phyloP scores from a whole-genome alignment of 345 rosid genomes.

The Syzygium grande region DNA sequence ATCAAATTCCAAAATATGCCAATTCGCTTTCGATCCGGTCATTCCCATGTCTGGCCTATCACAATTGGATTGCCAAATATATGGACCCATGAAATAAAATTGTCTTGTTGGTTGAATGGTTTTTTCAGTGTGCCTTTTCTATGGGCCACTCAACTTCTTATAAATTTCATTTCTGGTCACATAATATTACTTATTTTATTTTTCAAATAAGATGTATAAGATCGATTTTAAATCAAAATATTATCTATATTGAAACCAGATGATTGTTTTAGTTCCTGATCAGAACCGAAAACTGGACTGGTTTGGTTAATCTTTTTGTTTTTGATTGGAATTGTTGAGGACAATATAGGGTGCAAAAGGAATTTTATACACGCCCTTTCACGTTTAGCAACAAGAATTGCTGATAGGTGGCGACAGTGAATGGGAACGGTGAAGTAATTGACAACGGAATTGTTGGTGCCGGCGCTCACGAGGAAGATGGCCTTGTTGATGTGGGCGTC shows the following conservation, averaged over 20 bases:
- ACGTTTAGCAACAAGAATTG: conserved; percentile 39
- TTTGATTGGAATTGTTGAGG: not conserved
- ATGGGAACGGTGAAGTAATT: conserved; percentile 49
- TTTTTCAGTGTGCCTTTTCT: no score
- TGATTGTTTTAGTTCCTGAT: no score
- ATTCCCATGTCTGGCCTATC: not conserved
- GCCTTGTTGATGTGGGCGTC: conserved; percentile 25
- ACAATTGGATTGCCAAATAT: no score
- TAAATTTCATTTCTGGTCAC: not conserved
- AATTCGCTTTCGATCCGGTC: not conserved
- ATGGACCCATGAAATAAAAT: no score
- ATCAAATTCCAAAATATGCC: not conserved
- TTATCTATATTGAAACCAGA: no score
- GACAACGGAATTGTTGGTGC: conserved; percentile 51
- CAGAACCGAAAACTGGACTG: no score
- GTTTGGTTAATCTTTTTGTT: no score
- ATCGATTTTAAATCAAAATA: no score
- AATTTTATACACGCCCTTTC: conserved; percentile 33
- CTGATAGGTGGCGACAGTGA: conserved; percentile 44
- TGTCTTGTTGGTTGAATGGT: no score
- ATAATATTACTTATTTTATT: not conserved
- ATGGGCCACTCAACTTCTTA: not conserved
- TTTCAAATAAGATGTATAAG: no score
- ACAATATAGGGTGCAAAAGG: no score
- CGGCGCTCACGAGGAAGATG: conserved; percentile 26